Conservation (phyloP, 169 alveolate genomes). For the Cryptosporidium sp. region DNA sequence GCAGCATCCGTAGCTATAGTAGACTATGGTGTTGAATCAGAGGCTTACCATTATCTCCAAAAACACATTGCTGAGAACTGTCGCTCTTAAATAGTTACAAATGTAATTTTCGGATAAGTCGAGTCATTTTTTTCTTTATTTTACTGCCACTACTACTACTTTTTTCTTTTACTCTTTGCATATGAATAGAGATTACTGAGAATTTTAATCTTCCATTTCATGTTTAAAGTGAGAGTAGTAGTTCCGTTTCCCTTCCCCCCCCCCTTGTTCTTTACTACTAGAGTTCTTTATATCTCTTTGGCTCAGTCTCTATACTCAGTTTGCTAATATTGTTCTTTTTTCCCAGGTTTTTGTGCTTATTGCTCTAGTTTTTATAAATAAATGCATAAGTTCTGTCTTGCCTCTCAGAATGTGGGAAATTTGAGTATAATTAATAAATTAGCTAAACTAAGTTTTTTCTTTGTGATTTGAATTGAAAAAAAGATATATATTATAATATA, state of each 20-base stretch:
- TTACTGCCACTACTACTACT: neutral
- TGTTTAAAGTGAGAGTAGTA: too few relatives aligned
- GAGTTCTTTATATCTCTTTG: too few relatives aligned
- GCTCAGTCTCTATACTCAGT: too few relatives aligned
- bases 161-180: neutral
- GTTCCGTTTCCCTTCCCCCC: neutral
- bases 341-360: neutral
- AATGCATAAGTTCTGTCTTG: conserved; percentile 12
- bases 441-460: neutral
- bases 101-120: neutral
- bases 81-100: conserved; percentile 51
- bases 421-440: too few relatives aligned
- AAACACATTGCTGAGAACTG: conserved; percentile 85
- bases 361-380: neutral
- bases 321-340: neutral
- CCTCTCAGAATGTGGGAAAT: neutral
- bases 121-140: neutral
- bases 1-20: conserved; percentile 95
- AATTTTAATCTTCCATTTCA: neutral
- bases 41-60: conserved; percentile 90
- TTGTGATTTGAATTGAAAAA: neutral
- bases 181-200: too few relatives aligned
- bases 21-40: conserved; percentile 95
- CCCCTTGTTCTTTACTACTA: too few relatives aligned
- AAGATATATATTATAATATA: neutral